These are phyloP conservation scores for Globomyces pollinis-pini DNA, from an alignment of 192 early-diverging fungal genomes.

Conservation along the genomic window DNA sequence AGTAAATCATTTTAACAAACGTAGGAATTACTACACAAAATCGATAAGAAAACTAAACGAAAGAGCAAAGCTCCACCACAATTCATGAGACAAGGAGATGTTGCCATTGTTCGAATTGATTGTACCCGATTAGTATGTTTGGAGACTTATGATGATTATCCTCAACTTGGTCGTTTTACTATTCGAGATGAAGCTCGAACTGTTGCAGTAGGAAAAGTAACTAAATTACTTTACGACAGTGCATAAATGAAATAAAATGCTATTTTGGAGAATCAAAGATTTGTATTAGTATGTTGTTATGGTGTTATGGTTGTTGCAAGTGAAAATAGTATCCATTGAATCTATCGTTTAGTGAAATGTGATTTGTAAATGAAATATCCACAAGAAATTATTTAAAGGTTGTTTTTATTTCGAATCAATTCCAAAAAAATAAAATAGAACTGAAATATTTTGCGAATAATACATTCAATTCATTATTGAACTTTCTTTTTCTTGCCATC, in stretches of 20 bases:
- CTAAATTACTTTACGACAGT: conserved; percentile 62
- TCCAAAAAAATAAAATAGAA: too few species aligned
- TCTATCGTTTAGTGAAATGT: too few species aligned
- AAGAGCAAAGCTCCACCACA: conserved; percentile 81
- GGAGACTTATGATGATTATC: conserved; percentile 78
- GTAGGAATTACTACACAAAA: conserved; percentile 71
- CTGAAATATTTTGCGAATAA: too few species aligned
- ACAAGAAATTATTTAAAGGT: too few species aligned
- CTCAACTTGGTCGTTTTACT: conserved; percentile 96
- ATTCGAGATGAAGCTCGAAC: conserved; percentile 90
- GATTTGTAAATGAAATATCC: too few species aligned
- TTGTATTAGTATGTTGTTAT: too few species aligned
- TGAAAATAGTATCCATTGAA: too few species aligned
- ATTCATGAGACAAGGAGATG: conserved; percentile 90
- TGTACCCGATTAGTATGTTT: conserved; percentile 68
- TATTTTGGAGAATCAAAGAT: too few species aligned
- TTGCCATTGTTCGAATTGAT: conserved; percentile 80
- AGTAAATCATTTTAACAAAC: neutral
- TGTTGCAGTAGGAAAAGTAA: conserved; percentile 93
- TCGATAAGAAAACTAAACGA: conserved; percentile 90
- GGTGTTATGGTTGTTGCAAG: too few species aligned
- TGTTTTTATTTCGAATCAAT: too few species aligned
- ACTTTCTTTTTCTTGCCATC: conserved; percentile 3
- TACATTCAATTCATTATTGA: too few species aligned
- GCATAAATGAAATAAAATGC: too few species aligned